Percentiles rank a stretch among this genome's conserved stretches.
Evolutionary conservation across 1,284 basidiomycete genomes (phyloP).

Genomic region (Cryptococcus jaspeensis): DNA sequence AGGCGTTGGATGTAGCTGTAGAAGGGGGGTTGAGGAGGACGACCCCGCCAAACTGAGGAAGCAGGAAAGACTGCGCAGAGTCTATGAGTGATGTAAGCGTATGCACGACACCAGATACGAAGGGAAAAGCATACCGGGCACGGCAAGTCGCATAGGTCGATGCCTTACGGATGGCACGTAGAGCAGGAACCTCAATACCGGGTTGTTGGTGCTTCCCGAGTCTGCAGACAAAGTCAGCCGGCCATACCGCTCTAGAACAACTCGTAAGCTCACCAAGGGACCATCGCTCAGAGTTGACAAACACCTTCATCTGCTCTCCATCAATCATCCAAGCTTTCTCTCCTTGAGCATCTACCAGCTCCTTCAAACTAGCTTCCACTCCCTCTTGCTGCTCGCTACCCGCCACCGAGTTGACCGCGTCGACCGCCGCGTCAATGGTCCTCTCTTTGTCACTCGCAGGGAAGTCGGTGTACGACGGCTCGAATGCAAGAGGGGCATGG

Average conservation of each 20-base stretch:
- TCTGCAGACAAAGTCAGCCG: constrained; percentile 24
- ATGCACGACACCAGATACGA: background rate
- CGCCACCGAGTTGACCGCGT: constrained; percentile 3
- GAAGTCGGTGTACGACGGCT: constrained; percentile 49
- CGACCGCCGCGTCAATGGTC: constrained; percentile 7
- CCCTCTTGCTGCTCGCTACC: constrained; percentile 13
- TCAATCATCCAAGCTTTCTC: constrained; percentile 61
- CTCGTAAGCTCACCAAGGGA: constrained; percentile 65
- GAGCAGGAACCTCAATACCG: constrained; percentile 87
- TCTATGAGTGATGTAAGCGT: constrained; percentile 18
- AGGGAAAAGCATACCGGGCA: constrained; percentile 55
- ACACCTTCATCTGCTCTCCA: constrained; percentile 79
- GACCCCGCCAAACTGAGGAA: constrained; percentile 95
- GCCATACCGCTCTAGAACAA: constrained; percentile 57
- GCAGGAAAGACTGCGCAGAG: constrained; percentile 61
- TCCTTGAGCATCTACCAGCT: constrained; percentile 18
- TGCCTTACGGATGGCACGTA: constrained; percentile 75
- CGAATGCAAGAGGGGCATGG: constrained; percentile 83
- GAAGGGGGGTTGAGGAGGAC: constrained; percentile 68
- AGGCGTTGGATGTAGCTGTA: constrained; percentile 20
- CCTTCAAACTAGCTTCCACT: constrained; percentile 16
- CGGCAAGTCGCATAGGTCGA: constrained; percentile 66
- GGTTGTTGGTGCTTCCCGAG: constrained; percentile 68
- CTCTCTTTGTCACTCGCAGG: constrained; percentile 21
- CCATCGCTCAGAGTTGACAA: constrained; percentile 96